Conservation (phyloP, 2,329 filamentous ascomycete species). For the Myotisia sp. region DNA sequence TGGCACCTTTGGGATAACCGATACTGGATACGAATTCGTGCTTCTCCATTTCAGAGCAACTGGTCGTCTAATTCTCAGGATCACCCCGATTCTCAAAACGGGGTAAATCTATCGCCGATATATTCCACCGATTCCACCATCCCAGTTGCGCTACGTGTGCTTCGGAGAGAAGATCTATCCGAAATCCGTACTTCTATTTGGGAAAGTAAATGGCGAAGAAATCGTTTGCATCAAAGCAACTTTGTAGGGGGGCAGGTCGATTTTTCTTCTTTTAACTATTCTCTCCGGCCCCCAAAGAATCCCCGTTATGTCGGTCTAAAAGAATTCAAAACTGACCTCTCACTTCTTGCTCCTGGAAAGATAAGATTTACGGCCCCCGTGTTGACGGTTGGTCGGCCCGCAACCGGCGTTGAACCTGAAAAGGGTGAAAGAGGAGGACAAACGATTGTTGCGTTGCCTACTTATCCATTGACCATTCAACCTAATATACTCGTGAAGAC, state of each 20-base stretch:
- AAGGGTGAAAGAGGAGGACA: neutral
- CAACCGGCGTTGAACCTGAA: neutral
- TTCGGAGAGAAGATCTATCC: neutral
- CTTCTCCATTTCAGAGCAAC: constrained; percentile 12
- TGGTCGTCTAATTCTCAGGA: neutral
- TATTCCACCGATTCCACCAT: constrained; percentile 14
- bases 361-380: constrained; percentile 32
- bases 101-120: constrained; percentile 11
- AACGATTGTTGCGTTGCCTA: constrained; percentile 1
- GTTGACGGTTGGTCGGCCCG: neutral
- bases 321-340: too few relatives aligned
- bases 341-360: constrained; percentile 21
- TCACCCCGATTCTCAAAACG: neutral
- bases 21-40: constrained; percentile 40
- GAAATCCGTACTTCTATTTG: constrained; percentile 3
- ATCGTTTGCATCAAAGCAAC: too few relatives aligned
- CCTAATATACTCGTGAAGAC: neutral
- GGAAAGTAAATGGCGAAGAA: too few relatives aligned
- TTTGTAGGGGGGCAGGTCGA: too few relatives aligned
- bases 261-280: too few relatives aligned
- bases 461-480: neutral
- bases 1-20: constrained; percentile 42
- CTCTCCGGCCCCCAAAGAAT: too few relatives aligned
- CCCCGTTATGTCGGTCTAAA: too few relatives aligned
- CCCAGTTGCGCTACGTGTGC: constrained; percentile 14